phyloP scores from a whole-genome alignment of 805 yeast species.

The Metschnikowia similis region DNA sequence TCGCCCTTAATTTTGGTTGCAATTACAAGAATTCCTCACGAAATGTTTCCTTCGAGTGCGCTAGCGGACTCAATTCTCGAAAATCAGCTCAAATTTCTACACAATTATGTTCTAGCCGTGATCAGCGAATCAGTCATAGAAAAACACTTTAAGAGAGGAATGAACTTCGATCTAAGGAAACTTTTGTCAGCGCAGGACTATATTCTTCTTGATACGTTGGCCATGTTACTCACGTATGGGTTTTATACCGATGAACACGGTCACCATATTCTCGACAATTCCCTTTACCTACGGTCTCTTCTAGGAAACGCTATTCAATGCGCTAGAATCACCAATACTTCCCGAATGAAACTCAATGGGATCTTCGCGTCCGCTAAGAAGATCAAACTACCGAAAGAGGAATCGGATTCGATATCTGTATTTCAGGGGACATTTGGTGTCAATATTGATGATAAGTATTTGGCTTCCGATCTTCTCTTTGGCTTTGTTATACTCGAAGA shows the following conservation, averaged over 20 bases:
- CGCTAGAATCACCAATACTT: conserved; percentile 48
- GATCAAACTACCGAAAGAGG: conserved; percentile 9
- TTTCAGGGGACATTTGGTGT: conserved; percentile 1
- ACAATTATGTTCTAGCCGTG: conserved; percentile 77
- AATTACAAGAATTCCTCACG: conserved; percentile 49
- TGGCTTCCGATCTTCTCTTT: conserved; percentile 56
- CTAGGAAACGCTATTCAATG: conserved; percentile 28
- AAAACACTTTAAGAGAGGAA: conserved; percentile 62
- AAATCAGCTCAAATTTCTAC: conserved; percentile 62
- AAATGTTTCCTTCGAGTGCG: conserved; percentile 19
- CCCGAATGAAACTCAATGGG: conserved; percentile 54
- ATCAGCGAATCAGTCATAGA: conserved; percentile 75
- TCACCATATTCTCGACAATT: conserved; percentile 15
- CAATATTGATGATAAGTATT: conserved; percentile 11
- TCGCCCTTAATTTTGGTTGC: conserved; percentile 74
- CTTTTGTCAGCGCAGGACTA: conserved; percentile 72
- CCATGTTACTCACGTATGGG: conserved; percentile 35
- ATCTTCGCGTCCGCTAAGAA: conserved; percentile 40
- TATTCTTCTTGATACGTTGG: conserved; percentile 61
- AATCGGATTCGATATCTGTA: conserved; percentile 3
- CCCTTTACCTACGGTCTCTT: conserved; percentile 27
- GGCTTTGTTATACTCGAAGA: conserved; percentile 65
- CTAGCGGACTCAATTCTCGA: conserved; percentile 18
- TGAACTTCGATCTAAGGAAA: conserved; percentile 78
- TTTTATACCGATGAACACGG: conserved; percentile 13